Percentiles rank a stretch among this genome's conserved stretches.
Evolutionary conservation across 352 stramenopile genomes (phyloP).

Genomic region (Saprolegnia diclina): DNA sequence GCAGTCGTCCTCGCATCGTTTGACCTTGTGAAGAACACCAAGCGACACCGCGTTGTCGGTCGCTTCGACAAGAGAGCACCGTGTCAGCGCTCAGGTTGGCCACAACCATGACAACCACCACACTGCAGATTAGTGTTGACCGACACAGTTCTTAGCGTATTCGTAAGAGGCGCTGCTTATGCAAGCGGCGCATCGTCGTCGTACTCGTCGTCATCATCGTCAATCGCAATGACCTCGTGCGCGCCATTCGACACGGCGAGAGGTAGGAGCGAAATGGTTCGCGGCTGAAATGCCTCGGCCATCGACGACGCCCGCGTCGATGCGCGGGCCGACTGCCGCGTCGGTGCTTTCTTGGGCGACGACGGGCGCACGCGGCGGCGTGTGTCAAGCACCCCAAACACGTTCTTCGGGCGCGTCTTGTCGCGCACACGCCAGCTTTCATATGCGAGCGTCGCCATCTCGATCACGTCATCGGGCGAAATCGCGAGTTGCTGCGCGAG

Average conservation of each 20-base stretch:
- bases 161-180: no score
- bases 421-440: neutral
- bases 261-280: neutral
- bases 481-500: neutral
- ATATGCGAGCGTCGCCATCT: neutral
- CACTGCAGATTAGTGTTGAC: no score
- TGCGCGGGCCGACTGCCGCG: neutral
- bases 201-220: neutral
- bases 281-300: neutral
- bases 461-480: slow-evolving; percentile 17
- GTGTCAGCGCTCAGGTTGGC: no score
- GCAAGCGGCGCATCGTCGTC: no score
- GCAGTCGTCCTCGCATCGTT: no score
- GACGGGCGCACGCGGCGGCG: neutral
- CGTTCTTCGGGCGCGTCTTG: neutral
- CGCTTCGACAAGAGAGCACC: no score
- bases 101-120: no score
- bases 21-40: no score
- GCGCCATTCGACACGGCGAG: neutral
- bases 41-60: no score
- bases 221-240: neutral
- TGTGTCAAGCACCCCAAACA: neutral
- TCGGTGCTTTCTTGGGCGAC: neutral
- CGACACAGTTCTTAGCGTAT: no score
- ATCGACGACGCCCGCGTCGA: slow-evolving; percentile 1